Percentiles rank a stretch among this genome's conserved stretches.
Conservation (phyloP, 306 rosid genomes). For the Lathyrus sativus region DNA sequence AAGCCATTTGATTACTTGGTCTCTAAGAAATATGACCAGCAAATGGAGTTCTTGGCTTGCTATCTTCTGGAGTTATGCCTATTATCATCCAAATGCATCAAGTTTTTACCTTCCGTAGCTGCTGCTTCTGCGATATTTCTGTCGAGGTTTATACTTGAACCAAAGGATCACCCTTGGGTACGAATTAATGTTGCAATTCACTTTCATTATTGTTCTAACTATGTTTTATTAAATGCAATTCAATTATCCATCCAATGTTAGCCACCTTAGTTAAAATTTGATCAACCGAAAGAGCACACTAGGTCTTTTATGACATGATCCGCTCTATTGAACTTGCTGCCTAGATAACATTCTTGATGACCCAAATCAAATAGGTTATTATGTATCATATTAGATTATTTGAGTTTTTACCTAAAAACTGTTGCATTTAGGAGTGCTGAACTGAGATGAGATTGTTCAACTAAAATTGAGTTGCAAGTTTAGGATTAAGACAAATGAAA, state of each 20-base stretch:
- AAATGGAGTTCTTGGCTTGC: constrained; percentile 42
- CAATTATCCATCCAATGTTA: neutral
- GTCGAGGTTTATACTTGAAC: constrained; percentile 45
- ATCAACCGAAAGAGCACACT: neutral
- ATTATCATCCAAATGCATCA: constrained; percentile 39
- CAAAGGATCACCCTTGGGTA: constrained; percentile 58
- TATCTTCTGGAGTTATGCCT: constrained; percentile 59
- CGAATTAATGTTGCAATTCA: constrained; percentile 18
- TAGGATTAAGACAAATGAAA: neutral
- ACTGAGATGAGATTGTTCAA: neutral
- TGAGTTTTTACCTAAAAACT: too few relatives aligned
- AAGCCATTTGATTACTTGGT: too few relatives aligned
- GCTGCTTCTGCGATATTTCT: constrained; percentile 60
- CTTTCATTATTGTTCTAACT: neutral
- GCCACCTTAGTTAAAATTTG: neutral
- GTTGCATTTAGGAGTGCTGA: neutral
- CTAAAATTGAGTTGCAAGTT: neutral
- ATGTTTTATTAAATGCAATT: neutral
- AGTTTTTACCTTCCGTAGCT: constrained; percentile 47
- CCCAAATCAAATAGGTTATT: too few relatives aligned
- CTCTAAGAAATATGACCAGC: neutral
- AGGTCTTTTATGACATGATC: too few relatives aligned
- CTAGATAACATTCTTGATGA: too few relatives aligned
- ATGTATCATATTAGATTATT: too few relatives aligned
- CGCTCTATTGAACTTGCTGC: too few relatives aligned